A percentile compares a stretch with the other conserved stretches of the same genome.
phyloP scores from a whole-genome alignment of 495 filamentous ascomycete genomes.

The Aspergillus egyptiacus region DNA sequence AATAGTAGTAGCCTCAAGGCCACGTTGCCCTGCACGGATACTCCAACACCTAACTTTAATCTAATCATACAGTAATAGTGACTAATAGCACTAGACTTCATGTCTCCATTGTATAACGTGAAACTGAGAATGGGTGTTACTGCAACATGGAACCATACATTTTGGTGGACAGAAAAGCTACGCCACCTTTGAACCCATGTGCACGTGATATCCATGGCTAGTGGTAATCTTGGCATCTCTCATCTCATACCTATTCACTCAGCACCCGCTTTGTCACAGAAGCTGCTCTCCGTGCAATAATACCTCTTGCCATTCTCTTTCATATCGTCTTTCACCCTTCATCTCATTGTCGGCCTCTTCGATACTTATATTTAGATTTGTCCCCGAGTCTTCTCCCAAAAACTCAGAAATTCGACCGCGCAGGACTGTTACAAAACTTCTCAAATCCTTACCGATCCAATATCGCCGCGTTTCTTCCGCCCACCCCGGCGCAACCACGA shows the following conservation, averaged over 20 bases:
- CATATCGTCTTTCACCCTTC: background rate
- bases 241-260: constrained; percentile 16
- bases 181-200: background rate
- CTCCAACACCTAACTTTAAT: too few species aligned
- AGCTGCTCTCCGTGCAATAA: too few species aligned
- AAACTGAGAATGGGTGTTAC: background rate
- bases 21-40: too few species aligned
- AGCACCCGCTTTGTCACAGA: constrained; percentile 1
- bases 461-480: background rate
- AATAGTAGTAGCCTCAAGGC: too few species aligned
- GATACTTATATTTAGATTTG: background rate
- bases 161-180: background rate
- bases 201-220: constrained; percentile 15
- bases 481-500: constrained; percentile 25
- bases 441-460: background rate
- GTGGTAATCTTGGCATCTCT: constrained; percentile 15
- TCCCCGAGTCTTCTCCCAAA: background rate
- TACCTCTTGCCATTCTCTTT: background rate
- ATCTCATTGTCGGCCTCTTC: constrained; percentile 3
- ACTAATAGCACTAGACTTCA: too few species aligned
- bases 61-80: too few species aligned
- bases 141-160: background rate
- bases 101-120: too few species aligned
- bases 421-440: background rate
- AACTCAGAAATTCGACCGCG: background rate